phyloP scores from a whole-genome alignment of 257 asterid genomes.

The Jaltomata sinuosa region DNA sequence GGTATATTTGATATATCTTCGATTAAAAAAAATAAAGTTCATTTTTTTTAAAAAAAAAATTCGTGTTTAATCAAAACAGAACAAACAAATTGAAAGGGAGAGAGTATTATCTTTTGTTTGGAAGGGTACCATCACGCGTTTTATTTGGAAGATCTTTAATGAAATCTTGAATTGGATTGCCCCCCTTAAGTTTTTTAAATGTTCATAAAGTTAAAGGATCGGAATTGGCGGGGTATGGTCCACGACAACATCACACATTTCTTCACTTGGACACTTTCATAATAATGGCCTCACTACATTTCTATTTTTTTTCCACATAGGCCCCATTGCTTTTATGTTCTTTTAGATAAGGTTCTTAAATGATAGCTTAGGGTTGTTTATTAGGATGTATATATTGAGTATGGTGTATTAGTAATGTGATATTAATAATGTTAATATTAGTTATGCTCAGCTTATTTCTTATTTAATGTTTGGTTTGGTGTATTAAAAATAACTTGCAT shows the following conservation, averaged over 20 bases:
- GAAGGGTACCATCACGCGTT: not conserved
- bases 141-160: not conserved
- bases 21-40: too few relatives aligned
- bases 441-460: too few relatives aligned
- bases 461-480: too few relatives aligned
- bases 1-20: too few relatives aligned
- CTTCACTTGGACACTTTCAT: not conserved
- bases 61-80: too few relatives aligned
- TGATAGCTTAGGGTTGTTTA: too few relatives aligned
- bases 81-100: too few relatives aligned
- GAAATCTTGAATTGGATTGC: not conserved
- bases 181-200: not conserved
- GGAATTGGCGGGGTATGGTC: not conserved
- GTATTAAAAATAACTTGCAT: too few relatives aligned
- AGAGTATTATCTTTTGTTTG: not conserved
- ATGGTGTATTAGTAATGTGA: too few relatives aligned
- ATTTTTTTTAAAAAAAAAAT: too few relatives aligned
- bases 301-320: not conserved
- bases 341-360: not conserved
- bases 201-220: not conserved
- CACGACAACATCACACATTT: conserved; percentile 4
- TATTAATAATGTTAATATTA: too few relatives aligned
- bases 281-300: not conserved
- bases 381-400: too few relatives aligned
- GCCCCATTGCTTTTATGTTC: not conserved